A percentile compares a stretch with the other conserved stretches of the same genome.
Conservation (phyloP, 257 asterid genomes). For the Solanum microdontum region DNA sequence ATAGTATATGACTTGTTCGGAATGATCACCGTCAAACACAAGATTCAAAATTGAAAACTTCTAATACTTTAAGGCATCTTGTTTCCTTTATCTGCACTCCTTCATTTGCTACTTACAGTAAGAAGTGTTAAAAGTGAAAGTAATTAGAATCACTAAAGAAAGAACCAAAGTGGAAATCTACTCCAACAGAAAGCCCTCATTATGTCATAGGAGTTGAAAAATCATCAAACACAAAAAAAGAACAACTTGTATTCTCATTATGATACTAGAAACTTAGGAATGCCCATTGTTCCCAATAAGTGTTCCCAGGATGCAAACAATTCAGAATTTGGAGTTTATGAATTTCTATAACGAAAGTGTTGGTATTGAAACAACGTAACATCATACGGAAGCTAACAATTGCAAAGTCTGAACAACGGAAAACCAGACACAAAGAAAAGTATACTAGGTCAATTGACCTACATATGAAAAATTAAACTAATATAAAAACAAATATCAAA, state of each 20-base stretch:
- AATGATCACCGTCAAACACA: neutral
- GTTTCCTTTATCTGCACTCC: neutral
- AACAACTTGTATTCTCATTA: neutral
- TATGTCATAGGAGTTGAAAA: neutral
- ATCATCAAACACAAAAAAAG: neutral
- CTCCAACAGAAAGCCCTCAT: neutral
- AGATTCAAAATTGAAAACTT: neutral
- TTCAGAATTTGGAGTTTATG: neutral
- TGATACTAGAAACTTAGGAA: neutral
- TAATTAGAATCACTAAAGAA: no score
- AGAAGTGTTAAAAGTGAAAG: neutral
- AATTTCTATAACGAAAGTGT: neutral
- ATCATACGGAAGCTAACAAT: neutral
- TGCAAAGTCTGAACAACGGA: neutral
- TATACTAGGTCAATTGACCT: neutral
- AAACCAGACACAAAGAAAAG: neutral
- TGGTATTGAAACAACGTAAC: neutral
- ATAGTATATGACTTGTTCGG: neutral
- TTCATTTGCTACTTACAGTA: neutral
- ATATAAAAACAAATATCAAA: no score
- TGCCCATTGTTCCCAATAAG: neutral
- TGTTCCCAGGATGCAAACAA: fast-evolving
- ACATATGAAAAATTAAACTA: no score
- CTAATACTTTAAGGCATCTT: neutral
- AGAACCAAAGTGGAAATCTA: neutral